Evolutionary conservation across 2,329 filamentous ascomycete genomes (phyloP).

Genomic region (Aspergillus neoniger): DNA sequence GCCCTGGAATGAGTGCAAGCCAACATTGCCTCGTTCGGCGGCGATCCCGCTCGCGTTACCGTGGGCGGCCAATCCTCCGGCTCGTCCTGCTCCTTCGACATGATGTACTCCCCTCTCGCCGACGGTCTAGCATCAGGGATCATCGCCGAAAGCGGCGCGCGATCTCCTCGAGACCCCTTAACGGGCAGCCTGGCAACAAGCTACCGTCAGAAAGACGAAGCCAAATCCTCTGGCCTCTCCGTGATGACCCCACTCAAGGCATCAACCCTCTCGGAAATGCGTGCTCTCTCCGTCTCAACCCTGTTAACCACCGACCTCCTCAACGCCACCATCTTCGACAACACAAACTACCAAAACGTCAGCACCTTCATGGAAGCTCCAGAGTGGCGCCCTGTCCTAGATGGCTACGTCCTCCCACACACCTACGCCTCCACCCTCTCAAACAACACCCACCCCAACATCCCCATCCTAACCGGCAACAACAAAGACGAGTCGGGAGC

Average conservation of each 20-base stretch:
- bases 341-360: slow-evolving; percentile 24
- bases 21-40: slow-evolving; percentile 27
- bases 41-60: slow-evolving; percentile 24
- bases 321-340: slow-evolving; percentile 24
- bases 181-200: slow-evolving; percentile 28
- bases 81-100: slow-evolving; percentile 28
- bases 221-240: slow-evolving; percentile 23
- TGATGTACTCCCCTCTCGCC: slow-evolving; percentile 28
- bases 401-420: slow-evolving; percentile 30
- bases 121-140: slow-evolving; percentile 26
- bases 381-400: slow-evolving; percentile 28
- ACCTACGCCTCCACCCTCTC: slow-evolving; percentile 23
- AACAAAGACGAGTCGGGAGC: slow-evolving; percentile 31
- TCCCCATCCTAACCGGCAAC: slow-evolving; percentile 34
- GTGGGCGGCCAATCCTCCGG: slow-evolving; percentile 35
- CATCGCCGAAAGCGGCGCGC: slow-evolving; percentile 37
- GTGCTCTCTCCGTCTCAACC: slow-evolving; percentile 37
- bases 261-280: slow-evolving; percentile 43
- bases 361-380: slow-evolving; percentile 22
- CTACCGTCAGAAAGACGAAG: slow-evolving; percentile 25
- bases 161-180: slow-evolving; percentile 29
- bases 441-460: slow-evolving; percentile 21
- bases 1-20: slow-evolving; percentile 25
- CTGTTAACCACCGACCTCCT: slow-evolving; percentile 31
- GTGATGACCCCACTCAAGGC: slow-evolving; percentile 45